Evolutionary conservation across 139 green algal genomes (phyloP).

Genomic region (Chlorella sorokiniana): DNA sequence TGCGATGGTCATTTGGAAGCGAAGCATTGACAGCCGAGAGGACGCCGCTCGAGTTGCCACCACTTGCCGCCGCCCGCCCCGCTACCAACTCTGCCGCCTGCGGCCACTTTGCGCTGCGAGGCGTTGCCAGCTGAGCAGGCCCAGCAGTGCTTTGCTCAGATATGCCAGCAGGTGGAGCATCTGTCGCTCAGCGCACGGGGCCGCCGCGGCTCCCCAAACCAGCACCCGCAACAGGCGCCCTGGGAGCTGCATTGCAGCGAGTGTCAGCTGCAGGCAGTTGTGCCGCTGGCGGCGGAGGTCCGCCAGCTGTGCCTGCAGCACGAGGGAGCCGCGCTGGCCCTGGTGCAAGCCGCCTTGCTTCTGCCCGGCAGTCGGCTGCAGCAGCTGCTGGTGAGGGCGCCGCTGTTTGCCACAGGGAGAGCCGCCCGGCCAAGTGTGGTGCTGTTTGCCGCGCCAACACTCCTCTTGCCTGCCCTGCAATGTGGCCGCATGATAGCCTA

Average conservation of each 20-base stretch:
- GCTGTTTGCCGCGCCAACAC: not conserved
- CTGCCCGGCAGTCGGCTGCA: not conserved
- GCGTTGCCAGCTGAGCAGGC: too few species aligned
- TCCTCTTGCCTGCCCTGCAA: not conserved
- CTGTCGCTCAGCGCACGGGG: not conserved
- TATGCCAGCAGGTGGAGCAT: not conserved
- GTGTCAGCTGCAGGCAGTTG: not conserved
- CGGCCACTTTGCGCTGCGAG: too few species aligned
- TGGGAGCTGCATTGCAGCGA: not conserved
- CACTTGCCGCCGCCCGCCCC: too few species aligned
- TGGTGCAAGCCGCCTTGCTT: not conserved
- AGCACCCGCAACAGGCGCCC: not conserved
- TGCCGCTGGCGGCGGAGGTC: not conserved
- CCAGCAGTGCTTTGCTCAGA: not conserved
- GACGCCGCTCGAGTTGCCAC: too few species aligned
- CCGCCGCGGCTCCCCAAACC: not conserved
- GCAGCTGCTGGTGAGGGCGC: constrained; percentile 10
- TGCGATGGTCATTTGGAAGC: too few species aligned
- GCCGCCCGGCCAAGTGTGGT: too few species aligned
- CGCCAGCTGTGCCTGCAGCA: not conserved
- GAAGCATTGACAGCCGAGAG: too few species aligned
- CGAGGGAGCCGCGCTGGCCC: not conserved
- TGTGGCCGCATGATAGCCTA: not conserved
- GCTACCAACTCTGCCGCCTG: too few species aligned
- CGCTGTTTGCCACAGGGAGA: too few species aligned